Evolutionary conservation across 2,329 filamentous ascomycete genomes (phyloP).

Genomic region (Rasamsonia emersonii): DNA sequence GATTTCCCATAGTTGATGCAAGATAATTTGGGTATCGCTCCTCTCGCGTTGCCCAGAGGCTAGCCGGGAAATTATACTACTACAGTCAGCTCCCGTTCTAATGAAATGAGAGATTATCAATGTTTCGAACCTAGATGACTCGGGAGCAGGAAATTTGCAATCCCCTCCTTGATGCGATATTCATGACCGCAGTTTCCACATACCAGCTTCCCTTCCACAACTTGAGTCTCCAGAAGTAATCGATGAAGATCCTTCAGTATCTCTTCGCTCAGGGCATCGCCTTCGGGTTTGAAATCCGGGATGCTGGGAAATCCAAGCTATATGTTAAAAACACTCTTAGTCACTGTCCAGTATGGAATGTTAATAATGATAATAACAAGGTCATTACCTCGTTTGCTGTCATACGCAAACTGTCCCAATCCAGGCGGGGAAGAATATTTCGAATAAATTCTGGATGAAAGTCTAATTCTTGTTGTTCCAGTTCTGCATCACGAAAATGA

Average conservation of each 20-base stretch:
- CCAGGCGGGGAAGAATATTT: constrained; percentile 78
- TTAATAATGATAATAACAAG: neutral
- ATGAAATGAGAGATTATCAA: too few relatives aligned
- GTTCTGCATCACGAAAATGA: constrained; percentile 84
- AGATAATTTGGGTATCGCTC: too few relatives aligned
- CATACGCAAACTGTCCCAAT: constrained; percentile 72
- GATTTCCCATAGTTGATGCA: too few relatives aligned
- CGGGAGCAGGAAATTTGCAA: constrained; percentile 90
- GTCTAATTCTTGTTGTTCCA: constrained; percentile 75
- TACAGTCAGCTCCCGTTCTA: too few relatives aligned
- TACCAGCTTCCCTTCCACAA: constrained; percentile 78
- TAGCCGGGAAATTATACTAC: too few relatives aligned
- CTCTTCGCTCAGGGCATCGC: constrained; percentile 59
- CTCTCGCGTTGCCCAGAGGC: too few relatives aligned
- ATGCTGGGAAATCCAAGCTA: constrained; percentile 73
- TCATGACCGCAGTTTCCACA: constrained; percentile 90
- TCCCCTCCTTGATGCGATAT: constrained; percentile 90
- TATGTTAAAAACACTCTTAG: neutral
- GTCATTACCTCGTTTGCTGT: constrained; percentile 57
- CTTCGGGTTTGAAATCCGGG: constrained; percentile 55
- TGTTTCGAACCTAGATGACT: constrained; percentile 83
- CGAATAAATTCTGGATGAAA: constrained; percentile 70
- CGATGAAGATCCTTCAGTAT: constrained; percentile 69
- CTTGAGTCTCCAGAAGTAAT: constrained; percentile 79
- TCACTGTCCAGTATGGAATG: neutral